Evolutionary conservation across 495 filamentous ascomycete species (phyloP).

Genomic region (Trichoderma asperelloides): DNA sequence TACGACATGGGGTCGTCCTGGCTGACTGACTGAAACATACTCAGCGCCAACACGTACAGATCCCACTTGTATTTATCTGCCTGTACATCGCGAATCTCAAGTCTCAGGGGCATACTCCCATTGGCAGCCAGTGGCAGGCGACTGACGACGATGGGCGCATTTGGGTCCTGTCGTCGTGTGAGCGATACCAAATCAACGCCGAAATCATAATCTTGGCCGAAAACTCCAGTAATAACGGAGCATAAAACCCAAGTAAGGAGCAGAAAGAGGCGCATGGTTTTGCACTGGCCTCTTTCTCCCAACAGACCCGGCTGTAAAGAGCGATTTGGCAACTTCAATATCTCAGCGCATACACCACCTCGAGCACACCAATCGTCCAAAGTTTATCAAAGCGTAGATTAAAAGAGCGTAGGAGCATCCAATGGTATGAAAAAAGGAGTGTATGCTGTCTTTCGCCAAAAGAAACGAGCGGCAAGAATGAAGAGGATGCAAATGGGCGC

Average conservation of each 20-base stretch:
- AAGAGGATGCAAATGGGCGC: neutral
- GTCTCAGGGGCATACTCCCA: slow-evolving; percentile 19
- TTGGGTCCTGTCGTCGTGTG: neutral
- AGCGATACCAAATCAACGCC: slow-evolving; percentile 47
- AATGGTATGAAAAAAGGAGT: neutral
- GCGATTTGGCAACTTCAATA: neutral
- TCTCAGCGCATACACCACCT: neutral
- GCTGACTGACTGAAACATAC: slow-evolving; percentile 35
- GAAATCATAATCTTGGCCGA: neutral
- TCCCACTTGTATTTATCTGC: slow-evolving; percentile 42
- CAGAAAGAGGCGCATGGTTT: neutral
- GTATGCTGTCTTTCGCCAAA: neutral
- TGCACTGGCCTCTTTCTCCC: neutral
- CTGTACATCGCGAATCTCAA: slow-evolving; percentile 44
- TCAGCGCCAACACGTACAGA: slow-evolving; percentile 41
- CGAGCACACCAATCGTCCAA: neutral
- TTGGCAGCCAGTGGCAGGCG: slow-evolving; percentile 20
- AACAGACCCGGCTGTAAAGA: neutral
- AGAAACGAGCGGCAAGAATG: neutral
- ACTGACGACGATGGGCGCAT: slow-evolving; percentile 13
- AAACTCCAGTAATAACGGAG: neutral
- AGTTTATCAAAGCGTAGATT: neutral
- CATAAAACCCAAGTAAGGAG: neutral
- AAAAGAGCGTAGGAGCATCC: neutral
- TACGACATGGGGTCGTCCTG: slow-evolving; percentile 41